These are phyloP conservation scores for Blastosporella zonata DNA, from an alignment of 1,284 basidiomycete genomes.

Conservation along the genomic window DNA sequence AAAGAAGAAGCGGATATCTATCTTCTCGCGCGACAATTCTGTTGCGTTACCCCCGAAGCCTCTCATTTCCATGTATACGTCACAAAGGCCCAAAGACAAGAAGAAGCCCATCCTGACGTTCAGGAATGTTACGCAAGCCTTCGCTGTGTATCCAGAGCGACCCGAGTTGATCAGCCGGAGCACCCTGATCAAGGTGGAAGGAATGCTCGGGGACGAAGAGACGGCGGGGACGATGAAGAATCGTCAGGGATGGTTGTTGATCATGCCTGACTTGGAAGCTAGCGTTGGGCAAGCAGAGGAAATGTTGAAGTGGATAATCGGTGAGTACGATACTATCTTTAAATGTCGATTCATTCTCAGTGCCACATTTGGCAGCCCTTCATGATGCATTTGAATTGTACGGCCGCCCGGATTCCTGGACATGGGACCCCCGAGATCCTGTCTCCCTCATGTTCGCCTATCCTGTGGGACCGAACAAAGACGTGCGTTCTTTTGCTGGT, in stretches of 20 bases:
- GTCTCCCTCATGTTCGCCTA: slow-evolving; percentile 80
- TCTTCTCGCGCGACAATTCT: slow-evolving; percentile 51
- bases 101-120: slow-evolving; percentile 64
- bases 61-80: slow-evolving; percentile 56
- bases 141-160: slow-evolving; percentile 93
- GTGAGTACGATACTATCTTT: slow-evolving; percentile 39
- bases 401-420: slow-evolving; percentile 79
- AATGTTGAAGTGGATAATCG: slow-evolving; percentile 95
- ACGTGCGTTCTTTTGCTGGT: slow-evolving; percentile 46
- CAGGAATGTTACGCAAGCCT: slow-evolving; percentile 61
- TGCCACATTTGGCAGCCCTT: slow-evolving; percentile 47
- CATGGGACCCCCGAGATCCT: slow-evolving; percentile 83
- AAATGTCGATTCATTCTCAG: slow-evolving; percentile 1
- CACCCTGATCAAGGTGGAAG: slow-evolving; percentile 88
- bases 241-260: slow-evolving; percentile 78
- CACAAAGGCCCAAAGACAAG: slow-evolving; percentile 65
- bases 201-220: slow-evolving; percentile 76
- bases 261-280: slow-evolving; percentile 78
- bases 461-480: slow-evolving; percentile 70
- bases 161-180: slow-evolving; percentile 87
- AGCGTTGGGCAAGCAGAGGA: slow-evolving; percentile 49
- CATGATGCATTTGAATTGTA: slow-evolving; percentile 88
- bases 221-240: slow-evolving; percentile 55
- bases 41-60: slow-evolving; percentile 38
- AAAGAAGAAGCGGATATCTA: slow-evolving; percentile 67